phyloP scores from a whole-genome alignment of 2,329 filamentous ascomycete species.

The Akanthomyces uredinophilus region DNA sequence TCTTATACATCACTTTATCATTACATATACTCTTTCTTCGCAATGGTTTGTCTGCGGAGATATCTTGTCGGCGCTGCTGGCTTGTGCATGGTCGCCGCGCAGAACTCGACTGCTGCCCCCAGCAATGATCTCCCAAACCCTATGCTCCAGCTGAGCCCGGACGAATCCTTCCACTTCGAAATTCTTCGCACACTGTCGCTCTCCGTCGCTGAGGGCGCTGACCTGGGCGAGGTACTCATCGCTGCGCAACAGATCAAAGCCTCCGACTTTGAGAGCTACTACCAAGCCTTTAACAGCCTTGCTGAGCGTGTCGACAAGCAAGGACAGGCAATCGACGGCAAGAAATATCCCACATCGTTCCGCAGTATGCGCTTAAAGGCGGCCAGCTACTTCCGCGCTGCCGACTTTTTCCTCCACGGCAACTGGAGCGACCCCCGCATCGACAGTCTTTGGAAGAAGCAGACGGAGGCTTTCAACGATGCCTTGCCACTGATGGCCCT shows the following conservation, averaged over 20 bases:
- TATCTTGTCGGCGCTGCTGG: background rate
- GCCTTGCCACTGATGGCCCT: constrained; percentile 31
- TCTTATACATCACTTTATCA: background rate
- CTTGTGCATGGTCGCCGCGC: constrained; percentile 2
- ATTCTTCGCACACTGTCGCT: constrained; percentile 22
- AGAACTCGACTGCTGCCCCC: background rate
- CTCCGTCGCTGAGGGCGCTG: constrained; percentile 23
- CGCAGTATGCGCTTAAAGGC: constrained; percentile 30
- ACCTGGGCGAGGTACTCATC: constrained; percentile 30
- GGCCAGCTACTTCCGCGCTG: constrained; percentile 36
- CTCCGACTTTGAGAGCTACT: constrained; percentile 23
- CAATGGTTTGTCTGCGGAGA: constrained; percentile 5
- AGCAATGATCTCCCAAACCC: background rate
- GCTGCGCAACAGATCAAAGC: constrained; percentile 24
- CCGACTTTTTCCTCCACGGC: constrained; percentile 38
- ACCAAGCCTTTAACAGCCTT: constrained; percentile 20
- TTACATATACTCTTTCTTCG: background rate
- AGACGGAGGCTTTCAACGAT: constrained; percentile 32
- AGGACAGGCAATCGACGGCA: constrained; percentile 18
- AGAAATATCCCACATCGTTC: constrained; percentile 23
- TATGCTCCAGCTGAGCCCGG: constrained; percentile 21
- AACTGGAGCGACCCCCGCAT: constrained; percentile 38
- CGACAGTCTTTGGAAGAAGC: constrained; percentile 31
- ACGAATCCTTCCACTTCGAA: constrained; percentile 22
- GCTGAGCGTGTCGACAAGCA: constrained; percentile 20